Percentiles rank a stretch among this genome's conserved stretches.
Conservation (phyloP, 225 moss, liverwort and hornwort species). For the Thuidium tamariscinum region DNA sequence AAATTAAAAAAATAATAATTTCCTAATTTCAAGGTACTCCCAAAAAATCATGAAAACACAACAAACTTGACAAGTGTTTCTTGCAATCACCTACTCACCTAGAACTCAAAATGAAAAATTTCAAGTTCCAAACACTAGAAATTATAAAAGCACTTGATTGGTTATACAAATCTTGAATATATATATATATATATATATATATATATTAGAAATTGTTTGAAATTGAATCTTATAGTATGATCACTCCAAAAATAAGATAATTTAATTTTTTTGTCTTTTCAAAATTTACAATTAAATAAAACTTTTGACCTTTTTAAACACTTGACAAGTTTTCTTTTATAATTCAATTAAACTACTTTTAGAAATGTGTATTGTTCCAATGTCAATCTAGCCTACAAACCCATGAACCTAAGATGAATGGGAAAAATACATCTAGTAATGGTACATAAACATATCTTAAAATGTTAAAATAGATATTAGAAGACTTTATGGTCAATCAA, state of each 20-base stretch:
- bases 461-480: too few species aligned
- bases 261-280: fast-evolving
- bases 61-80: too few species aligned
- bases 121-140: fast-evolving
- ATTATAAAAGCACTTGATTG: background rate
- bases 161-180: background rate
- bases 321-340: background rate
- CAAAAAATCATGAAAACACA: too few species aligned
- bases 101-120: fast-evolving
- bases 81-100: too few species aligned
- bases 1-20: too few species aligned
- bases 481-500: background rate
- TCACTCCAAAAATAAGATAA: too few species aligned
- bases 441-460: background rate
- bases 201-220: background rate
- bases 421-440: too few species aligned
- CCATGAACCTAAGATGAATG: background rate
- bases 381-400: background rate
- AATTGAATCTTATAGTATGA: fast-evolving
- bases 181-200: too few species aligned
- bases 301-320: background rate
- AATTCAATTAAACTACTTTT: background rate
- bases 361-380: background rate
- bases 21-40: too few species aligned
- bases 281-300: background rate